phyloP scores from a whole-genome alignment of 2,329 filamentous ascomycete genomes.

The Colletotrichum limetticola region DNA sequence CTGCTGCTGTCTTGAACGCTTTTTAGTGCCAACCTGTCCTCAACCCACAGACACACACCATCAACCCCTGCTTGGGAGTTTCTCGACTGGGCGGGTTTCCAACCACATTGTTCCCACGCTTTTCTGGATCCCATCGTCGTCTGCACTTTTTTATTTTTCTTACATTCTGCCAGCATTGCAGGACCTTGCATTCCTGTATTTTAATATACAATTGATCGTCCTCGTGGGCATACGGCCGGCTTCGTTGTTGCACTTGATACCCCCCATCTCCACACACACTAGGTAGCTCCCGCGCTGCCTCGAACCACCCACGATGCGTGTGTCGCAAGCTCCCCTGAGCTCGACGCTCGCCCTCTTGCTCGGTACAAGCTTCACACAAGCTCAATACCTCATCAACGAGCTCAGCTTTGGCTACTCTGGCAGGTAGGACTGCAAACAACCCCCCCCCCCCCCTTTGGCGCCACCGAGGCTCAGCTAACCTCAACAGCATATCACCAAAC shows the following conservation, averaged over 20 bases:
- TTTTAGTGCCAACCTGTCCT: slow-evolving; percentile 43
- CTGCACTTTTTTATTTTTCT: slow-evolving; percentile 22
- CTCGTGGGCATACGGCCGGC: slow-evolving; percentile 25
- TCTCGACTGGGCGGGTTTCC: slow-evolving; percentile 32
- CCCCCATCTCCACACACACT: slow-evolving; percentile 1
- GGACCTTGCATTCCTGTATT: slow-evolving; percentile 27
- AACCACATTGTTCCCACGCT: slow-evolving; percentile 26
- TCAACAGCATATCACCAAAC: slow-evolving; percentile 32
- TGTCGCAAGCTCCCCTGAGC: slow-evolving; percentile 35
- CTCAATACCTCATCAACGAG: slow-evolving; percentile 76
- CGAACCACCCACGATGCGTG: slow-evolving; percentile 54
- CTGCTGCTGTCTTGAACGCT: slow-evolving; percentile 5
- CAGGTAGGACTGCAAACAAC: slow-evolving; percentile 57
- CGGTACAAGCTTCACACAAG: slow-evolving; percentile 62
- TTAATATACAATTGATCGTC: slow-evolving; percentile 33
- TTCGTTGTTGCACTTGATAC: slow-evolving; percentile 29
- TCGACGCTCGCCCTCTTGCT: slow-evolving; percentile 54
- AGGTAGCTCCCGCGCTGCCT: slow-evolving; percentile 19
- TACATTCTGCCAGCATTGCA: slow-evolving; percentile 22
- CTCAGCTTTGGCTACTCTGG: slow-evolving; percentile 81
- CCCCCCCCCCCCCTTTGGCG: neutral
- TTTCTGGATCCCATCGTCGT: slow-evolving; percentile 23
- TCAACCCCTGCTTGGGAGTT: slow-evolving; percentile 25
- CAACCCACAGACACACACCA: slow-evolving; percentile 33
- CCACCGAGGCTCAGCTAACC: neutral